Conservation (phyloP, 129 eudicot species). For the Solidago caesia region DNA sequence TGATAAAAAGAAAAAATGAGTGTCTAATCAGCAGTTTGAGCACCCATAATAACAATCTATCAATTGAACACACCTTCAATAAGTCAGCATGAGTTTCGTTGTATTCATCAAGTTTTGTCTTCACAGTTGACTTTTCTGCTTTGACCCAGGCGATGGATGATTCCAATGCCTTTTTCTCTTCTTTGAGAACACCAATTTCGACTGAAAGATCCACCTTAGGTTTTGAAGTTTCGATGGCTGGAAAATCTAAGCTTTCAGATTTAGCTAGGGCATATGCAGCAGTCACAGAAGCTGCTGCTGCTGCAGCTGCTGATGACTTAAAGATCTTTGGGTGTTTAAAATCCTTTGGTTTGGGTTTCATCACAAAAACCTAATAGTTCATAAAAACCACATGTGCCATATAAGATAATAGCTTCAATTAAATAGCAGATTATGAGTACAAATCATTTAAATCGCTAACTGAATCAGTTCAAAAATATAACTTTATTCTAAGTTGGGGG, state of each 20-base stretch:
- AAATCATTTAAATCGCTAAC: too few species aligned
- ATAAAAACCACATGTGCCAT: neutral
- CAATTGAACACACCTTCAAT: constrained; percentile 56
- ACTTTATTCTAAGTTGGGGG: neutral
- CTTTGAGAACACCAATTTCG: constrained; percentile 44
- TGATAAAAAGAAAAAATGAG: constrained; percentile 1
- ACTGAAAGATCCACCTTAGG: constrained; percentile 52
- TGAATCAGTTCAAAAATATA: neutral
- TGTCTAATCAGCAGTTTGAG: constrained; percentile 7
- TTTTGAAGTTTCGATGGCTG: constrained; percentile 43
- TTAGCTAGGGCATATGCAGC: constrained; percentile 87
- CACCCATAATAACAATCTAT: constrained; percentile 2
- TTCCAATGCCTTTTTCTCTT: constrained; percentile 70
- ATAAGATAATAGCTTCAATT: neutral
- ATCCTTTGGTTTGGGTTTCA: constrained; percentile 82
- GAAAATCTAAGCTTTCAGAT: constrained; percentile 44
- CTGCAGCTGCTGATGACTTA: constrained; percentile 95
- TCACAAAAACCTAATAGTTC: constrained; percentile 52
- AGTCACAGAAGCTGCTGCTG: constrained; percentile 96
- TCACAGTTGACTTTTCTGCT: constrained; percentile 61
- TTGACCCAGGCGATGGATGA: constrained; percentile 58
- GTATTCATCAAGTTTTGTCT: constrained; percentile 66
- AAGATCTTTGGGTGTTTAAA: constrained; percentile 64
- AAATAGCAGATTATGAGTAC: neutral
- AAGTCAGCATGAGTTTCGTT: constrained; percentile 64